Evolutionary conservation across 2,329 filamentous ascomycete species (phyloP).

Genomic region (Botrytis byssoidea): DNA sequence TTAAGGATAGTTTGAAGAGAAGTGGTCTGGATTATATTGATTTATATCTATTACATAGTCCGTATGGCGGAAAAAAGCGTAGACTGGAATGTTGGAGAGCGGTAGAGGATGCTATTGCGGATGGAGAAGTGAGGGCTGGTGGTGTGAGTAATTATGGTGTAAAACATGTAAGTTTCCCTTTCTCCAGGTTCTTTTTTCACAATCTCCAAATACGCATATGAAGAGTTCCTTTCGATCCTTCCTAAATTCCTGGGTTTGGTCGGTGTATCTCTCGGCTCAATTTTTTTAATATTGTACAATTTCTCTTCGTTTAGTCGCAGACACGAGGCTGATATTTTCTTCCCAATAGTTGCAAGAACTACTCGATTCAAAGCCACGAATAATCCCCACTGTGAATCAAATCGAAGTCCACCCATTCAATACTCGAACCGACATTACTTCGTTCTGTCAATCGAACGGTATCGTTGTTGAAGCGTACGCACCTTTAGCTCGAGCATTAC

Average conservation of each 20-base stretch:
- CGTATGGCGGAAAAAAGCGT: constrained; percentile 68
- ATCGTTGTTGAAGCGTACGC: constrained; percentile 80
- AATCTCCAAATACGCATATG: neutral
- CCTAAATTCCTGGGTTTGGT: neutral
- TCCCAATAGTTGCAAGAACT: constrained; percentile 35
- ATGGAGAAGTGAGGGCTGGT: constrained; percentile 67
- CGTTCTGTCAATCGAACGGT: constrained; percentile 61
- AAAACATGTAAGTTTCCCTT: constrained; percentile 58
- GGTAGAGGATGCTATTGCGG: constrained; percentile 70
- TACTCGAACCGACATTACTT: constrained; percentile 64
- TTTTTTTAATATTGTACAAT: too few species aligned
- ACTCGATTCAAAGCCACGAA: constrained; percentile 44
- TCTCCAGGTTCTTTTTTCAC: neutral
- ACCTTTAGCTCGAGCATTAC: constrained; percentile 68
- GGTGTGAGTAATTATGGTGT: constrained; percentile 80
- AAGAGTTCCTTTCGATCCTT: neutral
- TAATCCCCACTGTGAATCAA: constrained; percentile 72
- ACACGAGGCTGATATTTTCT: neutral
- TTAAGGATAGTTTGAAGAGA: constrained; percentile 61
- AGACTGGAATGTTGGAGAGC: constrained; percentile 73
- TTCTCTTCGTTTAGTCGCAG: neutral
- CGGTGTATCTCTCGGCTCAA: too few species aligned
- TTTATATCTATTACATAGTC: constrained; percentile 75
- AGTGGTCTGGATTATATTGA: constrained; percentile 74
- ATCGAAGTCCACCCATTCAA: constrained; percentile 84